phyloP scores from a whole-genome alignment of 768 basidiomycete genomes.

The Mycena rosella region DNA sequence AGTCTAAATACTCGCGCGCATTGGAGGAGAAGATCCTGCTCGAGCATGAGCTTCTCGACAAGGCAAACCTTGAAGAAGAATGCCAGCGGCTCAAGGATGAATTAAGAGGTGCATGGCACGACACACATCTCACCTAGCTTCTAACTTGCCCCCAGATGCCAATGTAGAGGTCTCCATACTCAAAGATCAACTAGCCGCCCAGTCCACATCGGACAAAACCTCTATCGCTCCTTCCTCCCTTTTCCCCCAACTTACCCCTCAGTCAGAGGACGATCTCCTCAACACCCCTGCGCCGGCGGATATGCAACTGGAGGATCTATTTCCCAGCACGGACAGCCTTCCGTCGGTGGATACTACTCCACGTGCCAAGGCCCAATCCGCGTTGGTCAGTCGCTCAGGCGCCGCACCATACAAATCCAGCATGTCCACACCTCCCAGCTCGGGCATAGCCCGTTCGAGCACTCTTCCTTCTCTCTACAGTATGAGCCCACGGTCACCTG shows the following conservation, averaged over 20 bases:
- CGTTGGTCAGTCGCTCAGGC: conserved; percentile 64
- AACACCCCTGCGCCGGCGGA: conserved; percentile 71
- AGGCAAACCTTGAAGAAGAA: conserved; percentile 91
- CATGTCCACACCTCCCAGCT: conserved; percentile 58
- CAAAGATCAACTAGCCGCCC: conserved; percentile 74
- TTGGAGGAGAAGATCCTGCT: conserved; percentile 97
- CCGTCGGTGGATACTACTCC: conserved; percentile 54
- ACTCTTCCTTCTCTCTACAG: conserved; percentile 66
- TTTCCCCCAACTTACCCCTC: conserved; percentile 44
- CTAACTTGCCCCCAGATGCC: conserved; percentile 67
- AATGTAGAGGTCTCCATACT: conserved; percentile 88
- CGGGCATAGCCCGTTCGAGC: conserved; percentile 66
- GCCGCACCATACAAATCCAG: conserved; percentile 61
- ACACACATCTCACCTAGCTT: conserved; percentile 2
- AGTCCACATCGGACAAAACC: conserved; percentile 37
- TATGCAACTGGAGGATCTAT: conserved; percentile 70
- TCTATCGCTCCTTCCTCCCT: conserved; percentile 51
- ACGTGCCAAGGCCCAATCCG: conserved; percentile 56
- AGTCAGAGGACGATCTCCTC: conserved; percentile 70
- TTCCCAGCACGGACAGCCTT: conserved; percentile 56
- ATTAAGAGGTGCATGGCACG: conserved; percentile 75
- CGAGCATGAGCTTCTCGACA: conserved; percentile 94
- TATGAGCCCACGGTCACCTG: conserved; percentile 63
- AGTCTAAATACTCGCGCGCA: conserved; percentile 89
- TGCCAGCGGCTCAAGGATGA: conserved; percentile 93